Base-by-base conservation (phyloP, 805 yeast species). In the Sugiyamaella marilandica region DNA sequence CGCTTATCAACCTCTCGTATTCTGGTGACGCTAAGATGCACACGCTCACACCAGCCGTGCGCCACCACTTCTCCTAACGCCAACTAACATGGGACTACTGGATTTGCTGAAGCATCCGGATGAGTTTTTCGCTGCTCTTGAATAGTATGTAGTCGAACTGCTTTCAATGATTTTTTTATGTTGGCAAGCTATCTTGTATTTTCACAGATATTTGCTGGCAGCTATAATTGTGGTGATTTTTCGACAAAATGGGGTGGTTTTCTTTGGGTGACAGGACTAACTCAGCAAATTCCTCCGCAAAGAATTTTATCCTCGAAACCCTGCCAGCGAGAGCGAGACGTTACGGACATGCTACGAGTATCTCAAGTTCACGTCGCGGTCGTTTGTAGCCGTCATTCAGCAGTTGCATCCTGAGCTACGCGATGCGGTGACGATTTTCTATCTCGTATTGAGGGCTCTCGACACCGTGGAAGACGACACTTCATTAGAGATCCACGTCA, bases 381-480 rank as follows among this genome's bases (percentile, higher is more conserved):
- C 97, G 2, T 94, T 94, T 67, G 90, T 85, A n/a, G 88, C 95
- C 0, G 99, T 94, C 19, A 92, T 92, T 63, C 78, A 79, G 74
- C 96, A 94, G 67, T 77, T 94, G 55, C 85, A 89, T 66, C 97
- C 97, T 0, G 96, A 90, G 63, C 74, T 94, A 58, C 80, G 96
- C 59, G 82, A 82, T 58, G 87, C 85, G 0, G 41, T 72, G 56
- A 83, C 83, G 90, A 55, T 94, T 5, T 94, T 94, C 70, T 94
- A 94, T 69, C 70, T 94, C 52, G 77, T 90, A 19, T 73, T 94
- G 58, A 79, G 99, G 55, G 99, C 96, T 1, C 78, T 94, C 62
- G 99, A 94, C 66, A 94, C 99, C 1, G 78, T 94, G 52, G 99
- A 94, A 69, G 99, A 94, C 69, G 98, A 94, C 68, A 90, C 90